Conservation (phyloP, 805 yeast species). For the Pichia californica region DNA sequence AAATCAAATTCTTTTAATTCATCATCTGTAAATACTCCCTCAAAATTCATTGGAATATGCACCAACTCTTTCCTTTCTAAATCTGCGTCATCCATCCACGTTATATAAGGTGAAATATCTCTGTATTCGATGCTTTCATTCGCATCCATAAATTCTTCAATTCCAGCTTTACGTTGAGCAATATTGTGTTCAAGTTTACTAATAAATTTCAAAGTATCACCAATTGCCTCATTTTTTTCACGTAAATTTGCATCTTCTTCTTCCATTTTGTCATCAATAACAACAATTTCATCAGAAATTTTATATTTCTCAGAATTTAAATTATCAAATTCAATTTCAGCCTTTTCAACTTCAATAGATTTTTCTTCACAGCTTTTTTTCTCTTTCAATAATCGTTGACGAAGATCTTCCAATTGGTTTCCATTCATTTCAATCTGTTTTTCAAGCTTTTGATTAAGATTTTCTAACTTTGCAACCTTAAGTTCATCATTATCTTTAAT, state of each 20-base stretch:
- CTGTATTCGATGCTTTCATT: constrained; percentile 33
- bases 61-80: constrained; percentile 16
- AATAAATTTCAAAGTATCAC: constrained; percentile 27
- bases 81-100: constrained; percentile 42
- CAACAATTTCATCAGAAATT: constrained; percentile 23
- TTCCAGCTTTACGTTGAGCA: constrained; percentile 32
- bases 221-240: constrained; percentile 31
- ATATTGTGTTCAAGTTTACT: constrained; percentile 23
- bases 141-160: constrained; percentile 28
- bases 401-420: constrained; percentile 36
- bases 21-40: constrained; percentile 34
- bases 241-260: constrained; percentile 55
- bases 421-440: constrained; percentile 42
- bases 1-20: constrained; percentile 45
- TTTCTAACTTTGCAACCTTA: constrained; percentile 53
- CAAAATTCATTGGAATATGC: constrained; percentile 29
- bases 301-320: constrained; percentile 30
- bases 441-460: constrained; percentile 50
- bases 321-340: constrained; percentile 36
- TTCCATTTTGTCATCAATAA: constrained; percentile 49
- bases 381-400: constrained; percentile 30
- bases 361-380: constrained; percentile 25
- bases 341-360: constrained; percentile 21
- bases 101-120: constrained; percentile 45
- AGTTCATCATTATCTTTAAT: constrained; percentile 53